These are phyloP conservation scores for Pulveroboletus sp. DNA, from an alignment of 768 basidiomycete species.

Conservation along the genomic window DNA sequence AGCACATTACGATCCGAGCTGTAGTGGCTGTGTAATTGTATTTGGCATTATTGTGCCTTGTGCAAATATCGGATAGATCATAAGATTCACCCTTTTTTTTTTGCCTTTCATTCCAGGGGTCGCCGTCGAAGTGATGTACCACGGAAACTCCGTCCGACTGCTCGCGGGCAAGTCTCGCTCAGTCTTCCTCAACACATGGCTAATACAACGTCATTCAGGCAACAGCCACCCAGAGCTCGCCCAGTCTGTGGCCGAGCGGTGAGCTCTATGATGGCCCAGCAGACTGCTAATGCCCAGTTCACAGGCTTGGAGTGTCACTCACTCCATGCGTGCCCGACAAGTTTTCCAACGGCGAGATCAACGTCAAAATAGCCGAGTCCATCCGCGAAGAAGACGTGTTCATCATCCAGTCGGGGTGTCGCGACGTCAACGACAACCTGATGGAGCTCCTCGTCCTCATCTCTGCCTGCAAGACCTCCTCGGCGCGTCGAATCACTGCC, in stretches of 20 bases:
- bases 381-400: constrained; percentile 98
- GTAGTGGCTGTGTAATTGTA: constrained; percentile 47
- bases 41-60: constrained; percentile 24
- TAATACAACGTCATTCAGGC: constrained; percentile 46
- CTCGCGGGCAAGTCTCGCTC: constrained; percentile 53
- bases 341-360: constrained; percentile 94
- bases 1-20: constrained; percentile 78
- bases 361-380: constrained; percentile 91
- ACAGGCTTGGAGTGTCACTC: constrained; percentile 85
- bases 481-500: constrained; percentile 92
- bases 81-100: neutral
- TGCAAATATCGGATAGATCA: constrained; percentile 6
- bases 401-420: constrained; percentile 90
- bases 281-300: constrained; percentile 46
- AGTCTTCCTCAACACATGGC: constrained; percentile 2
- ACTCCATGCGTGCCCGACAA: constrained; percentile 82
- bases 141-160: constrained; percentile 76
- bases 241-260: constrained; percentile 93
- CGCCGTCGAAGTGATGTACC: constrained; percentile 54
- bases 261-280: constrained; percentile 45
- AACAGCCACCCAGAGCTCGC: constrained; percentile 99
- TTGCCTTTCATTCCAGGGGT: constrained; percentile 7
- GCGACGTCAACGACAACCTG: constrained; percentile 90
- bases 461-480: constrained; percentile 95
- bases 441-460: constrained; percentile 99